A percentile compares a stretch with the other conserved stretches of the same genome.
Conservation (phyloP, 768 basidiomycete genomes). For the Austroboletus festivus region DNA sequence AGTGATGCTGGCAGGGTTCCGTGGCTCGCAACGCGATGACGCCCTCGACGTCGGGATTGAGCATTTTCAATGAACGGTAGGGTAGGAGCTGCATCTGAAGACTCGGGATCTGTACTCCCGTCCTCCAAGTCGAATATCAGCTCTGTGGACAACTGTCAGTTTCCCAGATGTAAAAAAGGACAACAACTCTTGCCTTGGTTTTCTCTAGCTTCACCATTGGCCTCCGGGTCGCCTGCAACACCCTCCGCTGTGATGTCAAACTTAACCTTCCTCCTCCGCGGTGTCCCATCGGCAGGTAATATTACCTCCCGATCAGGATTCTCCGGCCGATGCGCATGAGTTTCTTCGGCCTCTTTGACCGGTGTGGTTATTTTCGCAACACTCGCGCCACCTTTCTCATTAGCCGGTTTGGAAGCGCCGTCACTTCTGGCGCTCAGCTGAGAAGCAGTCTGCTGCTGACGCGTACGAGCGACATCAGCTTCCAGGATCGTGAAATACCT, state of each 20-base stretch:
- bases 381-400: constrained; percentile 12
- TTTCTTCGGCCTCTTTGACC: constrained; percentile 11
- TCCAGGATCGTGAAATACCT: constrained; percentile 45
- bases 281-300: constrained; percentile 30
- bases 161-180: not conserved
- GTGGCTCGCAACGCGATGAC: constrained; percentile 28
- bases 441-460: constrained; percentile 14
- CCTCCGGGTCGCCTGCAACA: too few species aligned
- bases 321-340: constrained; percentile 13
- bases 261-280: constrained; percentile 64
- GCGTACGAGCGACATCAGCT: constrained; percentile 35
- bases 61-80: constrained; percentile 36
- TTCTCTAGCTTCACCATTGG: constrained; percentile 32
- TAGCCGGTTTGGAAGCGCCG: constrained; percentile 2
- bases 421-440: constrained; percentile 10
- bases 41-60: constrained; percentile 24
- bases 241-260: constrained; percentile 54
- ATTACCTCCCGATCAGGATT: constrained; percentile 20
- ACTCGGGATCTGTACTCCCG: constrained; percentile 35
- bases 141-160: constrained; percentile 37
- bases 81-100: constrained; percentile 32
- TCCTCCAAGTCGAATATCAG: constrained; percentile 73
- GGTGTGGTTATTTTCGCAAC: constrained; percentile 9
- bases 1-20: constrained; percentile 55
- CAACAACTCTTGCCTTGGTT: constrained; percentile 43